Percentiles rank a stretch among this genome's conserved stretches.
Evolutionary conservation across 495 filamentous ascomycete species (phyloP).

Genomic region (Letharia columbiana): DNA sequence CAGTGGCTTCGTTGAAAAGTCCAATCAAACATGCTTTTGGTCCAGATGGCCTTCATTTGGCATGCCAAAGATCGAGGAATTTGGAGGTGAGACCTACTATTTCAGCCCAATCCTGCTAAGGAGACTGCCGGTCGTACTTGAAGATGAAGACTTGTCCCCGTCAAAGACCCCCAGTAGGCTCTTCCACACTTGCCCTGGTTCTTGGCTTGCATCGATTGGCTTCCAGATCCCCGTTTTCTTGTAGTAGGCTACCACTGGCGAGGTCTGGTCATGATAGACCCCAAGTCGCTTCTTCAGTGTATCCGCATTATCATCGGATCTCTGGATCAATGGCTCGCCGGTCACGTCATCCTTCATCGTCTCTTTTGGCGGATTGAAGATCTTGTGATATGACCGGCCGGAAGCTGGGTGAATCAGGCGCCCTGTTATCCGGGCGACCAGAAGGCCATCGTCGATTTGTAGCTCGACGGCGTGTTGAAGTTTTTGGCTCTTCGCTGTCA

Average conservation of each 20-base stretch:
- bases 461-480: conserved; percentile 93
- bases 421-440: conserved; percentile 93
- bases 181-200: conserved; percentile 93
- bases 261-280: conserved; percentile 91
- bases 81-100: conserved; percentile 22
- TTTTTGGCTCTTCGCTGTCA: conserved; percentile 58
- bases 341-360: conserved; percentile 94
- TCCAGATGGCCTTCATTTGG: conserved; percentile 28
- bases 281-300: conserved; percentile 88
- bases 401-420: conserved; percentile 92
- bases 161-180: conserved; percentile 79
- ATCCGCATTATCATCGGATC: conserved; percentile 95
- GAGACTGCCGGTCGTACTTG: conserved; percentile 30
- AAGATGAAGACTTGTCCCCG: conserved; percentile 39
- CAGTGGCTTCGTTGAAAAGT: conserved; percentile 8
- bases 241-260: conserved; percentile 91
- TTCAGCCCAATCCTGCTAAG: conserved; percentile 40
- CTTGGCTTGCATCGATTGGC: conserved; percentile 91
- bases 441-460: conserved; percentile 87
- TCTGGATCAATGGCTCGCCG: conserved; percentile 92
- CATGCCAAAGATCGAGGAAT: conserved; percentile 21
- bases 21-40: conserved; percentile 13
- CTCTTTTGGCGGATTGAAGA: conserved; percentile 96
- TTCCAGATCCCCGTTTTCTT: conserved; percentile 95
- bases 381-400: conserved; percentile 92